phyloP scores from a whole-genome alignment of 2,329 filamentous ascomycete species.

The Arthrinium puccinioides region DNA sequence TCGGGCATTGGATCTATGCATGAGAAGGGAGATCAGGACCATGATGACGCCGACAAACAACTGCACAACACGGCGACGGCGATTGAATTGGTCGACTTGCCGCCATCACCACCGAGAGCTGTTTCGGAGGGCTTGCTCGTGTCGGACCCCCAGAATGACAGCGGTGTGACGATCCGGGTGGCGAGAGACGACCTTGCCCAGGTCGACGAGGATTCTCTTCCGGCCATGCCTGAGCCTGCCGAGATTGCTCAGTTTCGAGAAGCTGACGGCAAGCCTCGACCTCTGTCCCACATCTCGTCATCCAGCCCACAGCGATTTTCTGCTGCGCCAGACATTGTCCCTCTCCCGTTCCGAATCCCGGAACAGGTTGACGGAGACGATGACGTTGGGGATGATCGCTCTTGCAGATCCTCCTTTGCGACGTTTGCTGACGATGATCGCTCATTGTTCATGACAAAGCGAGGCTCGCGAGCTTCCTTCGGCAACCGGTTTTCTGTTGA shows the following conservation, averaged over 20 bases:
- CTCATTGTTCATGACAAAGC: slow-evolving; percentile 18
- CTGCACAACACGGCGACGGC: slow-evolving; percentile 26
- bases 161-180: background rate
- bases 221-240: slow-evolving; percentile 15
- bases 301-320: slow-evolving; percentile 21
- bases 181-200: slow-evolving; percentile 1
- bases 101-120: slow-evolving; percentile 18
- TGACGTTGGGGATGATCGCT: slow-evolving; percentile 39
- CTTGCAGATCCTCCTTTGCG: slow-evolving; percentile 67
- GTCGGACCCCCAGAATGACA: slow-evolving; percentile 5
- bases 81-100: slow-evolving; percentile 49
- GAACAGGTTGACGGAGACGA: slow-evolving; percentile 19
- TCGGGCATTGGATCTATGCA: slow-evolving; percentile 45
- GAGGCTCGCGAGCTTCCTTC: slow-evolving; percentile 26
- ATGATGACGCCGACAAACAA: slow-evolving; percentile 23
- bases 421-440: slow-evolving; percentile 54
- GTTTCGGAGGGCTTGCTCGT: background rate
- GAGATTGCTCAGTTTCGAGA: slow-evolving; percentile 26
- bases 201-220: slow-evolving; percentile 15
- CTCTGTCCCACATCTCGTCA: slow-evolving; percentile 17
- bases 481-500: slow-evolving; percentile 42
- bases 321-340: slow-evolving; percentile 48
- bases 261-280: slow-evolving; percentile 21
- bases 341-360: slow-evolving; percentile 59
- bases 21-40: slow-evolving; percentile 23